phyloP scores from a whole-genome alignment of 2,329 filamentous ascomycete species.

The Penicillium griseofulvum region DNA sequence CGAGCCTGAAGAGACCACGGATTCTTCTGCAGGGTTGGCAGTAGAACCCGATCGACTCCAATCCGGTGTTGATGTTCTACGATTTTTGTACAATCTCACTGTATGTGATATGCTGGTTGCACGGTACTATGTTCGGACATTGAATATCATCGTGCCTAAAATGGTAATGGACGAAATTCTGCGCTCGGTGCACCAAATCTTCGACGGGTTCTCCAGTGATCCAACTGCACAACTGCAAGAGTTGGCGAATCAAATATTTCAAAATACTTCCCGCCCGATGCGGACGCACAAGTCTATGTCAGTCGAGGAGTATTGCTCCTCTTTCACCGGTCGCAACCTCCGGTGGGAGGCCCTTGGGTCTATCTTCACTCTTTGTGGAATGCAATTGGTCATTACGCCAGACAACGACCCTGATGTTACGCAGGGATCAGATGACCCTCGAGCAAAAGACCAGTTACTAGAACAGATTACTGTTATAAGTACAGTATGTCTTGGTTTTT shows the following conservation, averaged over 20 bases:
- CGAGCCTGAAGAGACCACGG: conserved; percentile 26
- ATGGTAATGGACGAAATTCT: conserved; percentile 28
- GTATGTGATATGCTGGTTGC: conserved; percentile 27
- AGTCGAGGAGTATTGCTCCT: conserved; percentile 30
- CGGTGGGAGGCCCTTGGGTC: conserved; percentile 45
- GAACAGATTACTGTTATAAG: conserved; percentile 35
- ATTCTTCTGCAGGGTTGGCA: conserved; percentile 16
- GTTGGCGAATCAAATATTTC: conserved; percentile 29
- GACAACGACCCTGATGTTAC: conserved; percentile 33
- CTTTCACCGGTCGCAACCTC: conserved; percentile 31
- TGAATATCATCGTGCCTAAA: conserved; percentile 25
- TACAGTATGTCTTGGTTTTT: conserved; percentile 33
- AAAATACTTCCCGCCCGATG: conserved; percentile 31
- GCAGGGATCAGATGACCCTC: conserved; percentile 18
- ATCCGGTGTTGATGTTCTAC: conserved; percentile 31
- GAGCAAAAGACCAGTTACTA: conserved; percentile 30
- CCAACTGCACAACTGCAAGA: conserved; percentile 28
- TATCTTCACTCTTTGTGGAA: conserved; percentile 40
- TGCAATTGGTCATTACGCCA: conserved; percentile 32
- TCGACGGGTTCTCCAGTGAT: conserved; percentile 24
- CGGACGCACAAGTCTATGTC: conserved; percentile 28
- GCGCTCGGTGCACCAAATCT: conserved; percentile 26
- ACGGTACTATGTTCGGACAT: conserved; percentile 24
- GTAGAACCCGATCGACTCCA: conserved; percentile 30
- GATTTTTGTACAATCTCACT: conserved; percentile 28